Evolutionary conservation across 768 basidiomycete species (phyloP).

Genomic region (Boletales sp.): DNA sequence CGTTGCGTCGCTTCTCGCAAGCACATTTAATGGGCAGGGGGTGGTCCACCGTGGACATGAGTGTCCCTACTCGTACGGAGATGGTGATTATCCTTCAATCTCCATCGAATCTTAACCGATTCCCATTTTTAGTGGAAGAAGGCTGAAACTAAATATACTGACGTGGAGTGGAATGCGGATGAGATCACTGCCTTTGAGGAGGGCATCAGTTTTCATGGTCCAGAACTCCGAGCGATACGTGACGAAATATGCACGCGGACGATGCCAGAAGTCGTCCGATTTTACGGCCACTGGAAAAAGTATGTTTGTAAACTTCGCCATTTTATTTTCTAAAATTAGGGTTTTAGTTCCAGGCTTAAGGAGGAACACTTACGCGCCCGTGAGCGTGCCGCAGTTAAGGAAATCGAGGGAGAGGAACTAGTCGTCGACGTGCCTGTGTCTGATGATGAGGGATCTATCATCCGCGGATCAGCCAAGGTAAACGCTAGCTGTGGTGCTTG

Average conservation of each 20-base stretch:
- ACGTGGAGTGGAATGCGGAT: constrained; percentile 66
- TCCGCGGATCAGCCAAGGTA: constrained; percentile 51
- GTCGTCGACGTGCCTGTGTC: constrained; percentile 29
- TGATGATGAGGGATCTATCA: constrained; percentile 79
- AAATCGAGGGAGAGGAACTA: constrained; percentile 24
- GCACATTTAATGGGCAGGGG: constrained; percentile 57
- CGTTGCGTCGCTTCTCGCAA: constrained; percentile 66
- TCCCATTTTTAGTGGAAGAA: constrained; percentile 63
- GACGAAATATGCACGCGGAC: constrained; percentile 70
- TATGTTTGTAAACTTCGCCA: constrained; percentile 26
- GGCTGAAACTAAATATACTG: constrained; percentile 58
- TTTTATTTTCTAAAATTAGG: constrained; percentile 8
- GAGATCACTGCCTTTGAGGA: constrained; percentile 77
- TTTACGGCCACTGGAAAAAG: constrained; percentile 88
- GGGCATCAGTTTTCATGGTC: constrained; percentile 65
- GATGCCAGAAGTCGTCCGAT: constrained; percentile 76
- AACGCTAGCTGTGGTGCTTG: constrained; percentile 77
- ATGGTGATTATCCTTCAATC: constrained; percentile 48
- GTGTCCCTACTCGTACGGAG: constrained; percentile 49
- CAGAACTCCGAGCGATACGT: constrained; percentile 74
- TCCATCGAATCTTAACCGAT: constrained; percentile 11
- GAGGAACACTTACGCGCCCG: constrained; percentile 62
- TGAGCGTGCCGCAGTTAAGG: constrained; percentile 32
- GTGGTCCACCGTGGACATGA: constrained; percentile 63
- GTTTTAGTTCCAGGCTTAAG: constrained; percentile 55